Evolutionary conservation across 1,284 basidiomycete genomes (phyloP).

Genomic region (Boletus calvinii): DNA sequence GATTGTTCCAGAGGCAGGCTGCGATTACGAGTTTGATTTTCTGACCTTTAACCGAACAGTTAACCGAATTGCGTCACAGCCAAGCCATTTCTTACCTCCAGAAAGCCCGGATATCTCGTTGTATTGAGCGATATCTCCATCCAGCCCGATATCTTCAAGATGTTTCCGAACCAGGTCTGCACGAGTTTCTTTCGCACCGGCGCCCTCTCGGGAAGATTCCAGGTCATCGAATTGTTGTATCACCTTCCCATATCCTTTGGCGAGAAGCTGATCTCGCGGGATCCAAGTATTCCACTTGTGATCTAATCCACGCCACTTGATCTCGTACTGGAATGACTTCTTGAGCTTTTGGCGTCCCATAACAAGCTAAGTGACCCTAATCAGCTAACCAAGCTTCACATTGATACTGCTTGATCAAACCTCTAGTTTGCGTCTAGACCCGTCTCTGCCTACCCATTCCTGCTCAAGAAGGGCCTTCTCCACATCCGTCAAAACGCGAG

Average conservation of each 20-base stretch:
- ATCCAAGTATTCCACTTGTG: slow-evolving; percentile 96
- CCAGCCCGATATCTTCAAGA: slow-evolving; percentile 92
- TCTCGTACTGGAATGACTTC: slow-evolving; percentile 93
- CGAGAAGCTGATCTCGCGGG: slow-evolving; percentile 83
- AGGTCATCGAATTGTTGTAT: slow-evolving; percentile 97
- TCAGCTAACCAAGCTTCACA: slow-evolving; percentile 10
- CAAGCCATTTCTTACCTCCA: slow-evolving; percentile 54
- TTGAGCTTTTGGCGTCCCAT: slow-evolving; percentile 98
- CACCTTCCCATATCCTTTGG: slow-evolving; percentile 87
- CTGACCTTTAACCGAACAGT: slow-evolving; percentile 58
- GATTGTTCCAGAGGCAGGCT: slow-evolving; percentile 94
- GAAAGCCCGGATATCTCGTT: slow-evolving; percentile 92
- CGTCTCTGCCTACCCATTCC: slow-evolving; percentile 91
- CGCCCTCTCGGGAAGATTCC: slow-evolving; percentile 92
- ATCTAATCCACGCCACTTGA: slow-evolving; percentile 95
- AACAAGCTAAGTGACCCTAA: slow-evolving; percentile 54
- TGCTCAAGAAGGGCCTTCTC: slow-evolving; percentile 82
- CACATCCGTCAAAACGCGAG: slow-evolving; percentile 87
- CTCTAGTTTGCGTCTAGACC: slow-evolving; percentile 89
- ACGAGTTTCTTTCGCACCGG: slow-evolving; percentile 83
- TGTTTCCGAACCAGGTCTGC: slow-evolving; percentile 83
- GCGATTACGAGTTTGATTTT: slow-evolving; percentile 98
- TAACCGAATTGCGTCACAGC: slow-evolving; percentile 13
- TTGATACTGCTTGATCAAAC: slow-evolving; percentile 41
- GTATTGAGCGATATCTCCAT: slow-evolving; percentile 96